Conservation (phyloP, 2,329 filamentous ascomycete species). For the Talaromyces atroroseus region DNA sequence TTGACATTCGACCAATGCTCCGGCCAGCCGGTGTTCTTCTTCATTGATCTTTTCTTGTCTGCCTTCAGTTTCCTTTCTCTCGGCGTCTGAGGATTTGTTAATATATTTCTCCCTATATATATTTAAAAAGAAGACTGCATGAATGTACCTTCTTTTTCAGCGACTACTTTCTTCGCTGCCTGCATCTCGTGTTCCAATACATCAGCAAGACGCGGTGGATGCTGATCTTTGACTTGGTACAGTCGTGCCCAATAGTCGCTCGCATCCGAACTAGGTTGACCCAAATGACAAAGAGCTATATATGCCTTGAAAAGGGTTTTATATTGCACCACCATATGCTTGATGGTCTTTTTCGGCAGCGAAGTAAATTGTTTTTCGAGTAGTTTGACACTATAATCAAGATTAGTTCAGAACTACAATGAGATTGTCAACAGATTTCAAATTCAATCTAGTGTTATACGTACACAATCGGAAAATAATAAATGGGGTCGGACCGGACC, state of each 20-base stretch:
- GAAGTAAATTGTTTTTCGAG: slow-evolving; percentile 32
- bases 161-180: slow-evolving; percentile 22
- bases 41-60: slow-evolving; percentile 30
- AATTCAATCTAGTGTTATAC: not conserved
- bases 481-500: slow-evolving; percentile 15
- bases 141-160: slow-evolving; percentile 18
- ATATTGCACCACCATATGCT: slow-evolving; percentile 26
- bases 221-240: not conserved
- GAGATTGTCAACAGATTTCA: not conserved
- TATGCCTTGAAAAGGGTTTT: slow-evolving; percentile 27
- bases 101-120: not conserved
- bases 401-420: not conserved
- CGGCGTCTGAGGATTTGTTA: not conserved
- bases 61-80: slow-evolving; percentile 21
- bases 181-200: slow-evolving; percentile 21
- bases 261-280: slow-evolving; percentile 15
- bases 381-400: slow-evolving; percentile 20
- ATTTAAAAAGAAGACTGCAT: not conserved
- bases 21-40: slow-evolving; percentile 38
- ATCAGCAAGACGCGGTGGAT: not conserved
- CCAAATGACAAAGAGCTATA: slow-evolving; percentile 20
- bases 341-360: slow-evolving; percentile 34
- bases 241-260: slow-evolving; percentile 5
- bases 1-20: slow-evolving; percentile 60
- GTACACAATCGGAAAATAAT: slow-evolving; percentile 20